Evolutionary conservation across 257 asterid genomes (phyloP).

Genomic region (Jasminum sambac): DNA sequence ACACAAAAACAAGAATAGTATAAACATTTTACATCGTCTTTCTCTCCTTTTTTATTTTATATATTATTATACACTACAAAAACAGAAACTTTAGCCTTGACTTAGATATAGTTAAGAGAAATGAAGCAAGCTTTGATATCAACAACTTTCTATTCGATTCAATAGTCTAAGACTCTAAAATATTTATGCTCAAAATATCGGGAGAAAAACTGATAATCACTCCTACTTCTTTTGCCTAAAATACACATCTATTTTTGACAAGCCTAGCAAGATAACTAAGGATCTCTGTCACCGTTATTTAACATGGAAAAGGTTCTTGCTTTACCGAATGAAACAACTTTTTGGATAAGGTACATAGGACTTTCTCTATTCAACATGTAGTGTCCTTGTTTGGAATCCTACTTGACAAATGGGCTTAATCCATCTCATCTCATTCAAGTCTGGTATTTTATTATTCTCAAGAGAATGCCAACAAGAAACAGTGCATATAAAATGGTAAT

Average conservation of each 20-base stretch:
- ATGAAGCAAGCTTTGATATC: background rate
- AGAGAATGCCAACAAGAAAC: background rate
- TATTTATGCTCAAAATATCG: background rate
- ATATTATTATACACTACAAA: background rate
- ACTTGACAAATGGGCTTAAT: conserved; percentile 2
- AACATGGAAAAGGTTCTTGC: background rate
- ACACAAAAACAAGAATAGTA: conserved; percentile 30
- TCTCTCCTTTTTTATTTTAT: too few relatives aligned
- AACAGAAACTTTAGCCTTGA: background rate
- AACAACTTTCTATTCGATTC: background rate
- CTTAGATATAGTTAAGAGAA: background rate
- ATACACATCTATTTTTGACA: background rate
- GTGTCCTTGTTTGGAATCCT: background rate
- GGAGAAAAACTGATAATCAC: background rate
- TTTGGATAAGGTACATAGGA: background rate
- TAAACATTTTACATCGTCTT: too few relatives aligned
- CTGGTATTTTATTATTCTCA: background rate
- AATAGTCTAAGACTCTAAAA: background rate
- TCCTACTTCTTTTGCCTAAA: background rate
- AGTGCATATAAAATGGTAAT: background rate
- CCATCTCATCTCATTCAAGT: background rate
- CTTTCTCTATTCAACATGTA: background rate
- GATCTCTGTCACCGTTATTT: background rate
- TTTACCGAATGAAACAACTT: background rate
- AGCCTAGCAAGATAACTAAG: background rate